Conservation (phyloP, 352 stramenopile genomes). For the Phytophthora foliorum region DNA sequence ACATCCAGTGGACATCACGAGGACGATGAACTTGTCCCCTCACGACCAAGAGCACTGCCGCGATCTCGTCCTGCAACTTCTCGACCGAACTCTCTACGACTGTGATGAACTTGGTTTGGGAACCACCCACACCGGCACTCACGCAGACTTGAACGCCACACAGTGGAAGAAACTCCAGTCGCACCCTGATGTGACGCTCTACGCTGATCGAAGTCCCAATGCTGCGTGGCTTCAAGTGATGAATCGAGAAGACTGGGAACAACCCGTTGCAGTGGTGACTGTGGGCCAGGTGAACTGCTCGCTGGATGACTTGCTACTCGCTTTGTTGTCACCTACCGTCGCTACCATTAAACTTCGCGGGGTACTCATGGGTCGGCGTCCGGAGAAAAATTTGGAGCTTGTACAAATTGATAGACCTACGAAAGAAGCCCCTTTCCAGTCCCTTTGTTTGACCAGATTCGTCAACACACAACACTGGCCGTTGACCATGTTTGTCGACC, state of each 20-base stretch:
- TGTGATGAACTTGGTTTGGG: conserved; percentile 35
- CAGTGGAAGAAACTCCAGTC: conserved; percentile 42
- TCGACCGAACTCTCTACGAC: conserved; percentile 37
- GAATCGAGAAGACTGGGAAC: conserved; percentile 32
- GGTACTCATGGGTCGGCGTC: conserved; percentile 24
- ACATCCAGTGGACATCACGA: conserved; percentile 8
- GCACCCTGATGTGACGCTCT: conserved; percentile 32
- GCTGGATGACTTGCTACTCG: conserved; percentile 33
- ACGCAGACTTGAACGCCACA: conserved; percentile 19
- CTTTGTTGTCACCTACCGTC: conserved; percentile 22
- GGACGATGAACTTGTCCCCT: conserved; percentile 24
- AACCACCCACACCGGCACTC: conserved; percentile 12
- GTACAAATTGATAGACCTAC: conserved; percentile 26
- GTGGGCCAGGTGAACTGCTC: conserved; percentile 29
- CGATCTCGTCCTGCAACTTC: conserved; percentile 35
- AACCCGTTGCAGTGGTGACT: conserved; percentile 30
- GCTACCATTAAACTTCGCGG: conserved; percentile 26
- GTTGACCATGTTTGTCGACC: conserved; percentile 31
- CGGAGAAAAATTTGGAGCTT: conserved; percentile 20
- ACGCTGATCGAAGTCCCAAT: conserved; percentile 25
- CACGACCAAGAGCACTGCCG: conserved; percentile 32
- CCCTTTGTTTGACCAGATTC: conserved; percentile 25
- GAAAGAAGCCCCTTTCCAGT: conserved; percentile 25
- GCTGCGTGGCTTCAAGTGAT: conserved; percentile 30
- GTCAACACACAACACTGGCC: conserved; percentile 37